Conservation (phyloP, 148 eudicot genomes). For the Cornus controversa region DNA sequence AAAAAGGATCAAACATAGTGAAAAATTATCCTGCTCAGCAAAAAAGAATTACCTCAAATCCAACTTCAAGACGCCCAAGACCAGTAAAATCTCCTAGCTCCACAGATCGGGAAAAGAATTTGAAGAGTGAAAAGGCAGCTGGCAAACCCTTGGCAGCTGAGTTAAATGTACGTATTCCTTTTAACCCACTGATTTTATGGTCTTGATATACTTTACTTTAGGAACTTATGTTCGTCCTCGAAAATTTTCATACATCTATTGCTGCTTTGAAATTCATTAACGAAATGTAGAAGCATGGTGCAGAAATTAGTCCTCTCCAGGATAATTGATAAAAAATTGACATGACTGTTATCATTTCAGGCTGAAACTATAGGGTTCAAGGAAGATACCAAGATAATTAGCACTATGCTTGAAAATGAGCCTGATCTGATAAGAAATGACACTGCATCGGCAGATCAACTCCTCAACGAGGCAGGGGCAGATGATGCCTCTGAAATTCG, state of each 20-base stretch:
- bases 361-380: slow-evolving; percentile 25
- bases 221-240: neutral
- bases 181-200: neutral
- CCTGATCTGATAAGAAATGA: slow-evolving; percentile 7
- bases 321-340: too few relatives aligned
- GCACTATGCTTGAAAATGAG: slow-evolving; percentile 17
- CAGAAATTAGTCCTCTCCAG: too few relatives aligned
- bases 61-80: slow-evolving; percentile 20
- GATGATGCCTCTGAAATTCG: slow-evolving; percentile 25
- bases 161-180: slow-evolving; percentile 33
- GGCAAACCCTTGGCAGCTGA: slow-evolving; percentile 10
- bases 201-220: neutral
- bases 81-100: slow-evolving; percentile 16
- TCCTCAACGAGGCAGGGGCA: slow-evolving; percentile 22
- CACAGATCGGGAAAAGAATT: slow-evolving; percentile 27
- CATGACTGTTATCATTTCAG: slow-evolving; percentile 28
- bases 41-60: too few relatives aligned
- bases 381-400: slow-evolving; percentile 18
- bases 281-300: too few relatives aligned
- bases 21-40: too few relatives aligned
- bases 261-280: neutral
- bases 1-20: too few relatives aligned
- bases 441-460: slow-evolving; percentile 20
- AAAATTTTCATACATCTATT: neutral
- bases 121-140: slow-evolving; percentile 21